phyloP scores from a whole-genome alignment of 2,329 filamentous ascomycete species.

The Aureobasidium zeae region DNA sequence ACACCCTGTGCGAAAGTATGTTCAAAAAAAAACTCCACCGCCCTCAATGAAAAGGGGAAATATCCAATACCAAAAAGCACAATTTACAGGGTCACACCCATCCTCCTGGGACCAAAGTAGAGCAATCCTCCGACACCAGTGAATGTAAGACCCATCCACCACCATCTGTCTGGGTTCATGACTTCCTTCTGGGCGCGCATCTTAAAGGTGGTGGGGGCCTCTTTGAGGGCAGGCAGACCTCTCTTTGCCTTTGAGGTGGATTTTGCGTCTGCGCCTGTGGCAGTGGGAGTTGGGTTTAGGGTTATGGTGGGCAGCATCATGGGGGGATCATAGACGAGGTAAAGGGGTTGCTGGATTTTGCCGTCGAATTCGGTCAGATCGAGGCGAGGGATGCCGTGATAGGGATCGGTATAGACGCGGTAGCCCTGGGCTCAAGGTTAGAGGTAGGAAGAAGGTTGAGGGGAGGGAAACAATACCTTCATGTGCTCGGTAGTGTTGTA shows the following conservation, averaged over 20 bases:
- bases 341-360: constrained; percentile 57
- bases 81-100: constrained; percentile 21
- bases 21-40: too few species aligned
- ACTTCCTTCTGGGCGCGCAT: constrained; percentile 23
- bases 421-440: constrained; percentile 30
- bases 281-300: constrained; percentile 46
- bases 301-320: constrained; percentile 62
- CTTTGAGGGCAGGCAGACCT: constrained; percentile 23
- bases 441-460: neutral
- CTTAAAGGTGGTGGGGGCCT: constrained; percentile 34
- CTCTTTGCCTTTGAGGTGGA: constrained; percentile 20
- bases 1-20: too few species aligned
- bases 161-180: constrained; percentile 37
- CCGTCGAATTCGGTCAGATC: constrained; percentile 57
- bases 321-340: constrained; percentile 52
- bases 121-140: constrained; percentile 40
- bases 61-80: too few species aligned
- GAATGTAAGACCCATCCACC: constrained; percentile 43
- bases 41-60: too few species aligned
- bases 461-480: constrained; percentile 39
- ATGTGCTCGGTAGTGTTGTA: constrained; percentile 58
- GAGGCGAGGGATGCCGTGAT: constrained; percentile 53
- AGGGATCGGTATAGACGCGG: constrained; percentile 46
- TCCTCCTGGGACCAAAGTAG: constrained; percentile 35
- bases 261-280: constrained; percentile 31